Evolutionary conservation across 805 yeast species (phyloP).

Genomic region (Metschnikowia chrysomelidarum): DNA sequence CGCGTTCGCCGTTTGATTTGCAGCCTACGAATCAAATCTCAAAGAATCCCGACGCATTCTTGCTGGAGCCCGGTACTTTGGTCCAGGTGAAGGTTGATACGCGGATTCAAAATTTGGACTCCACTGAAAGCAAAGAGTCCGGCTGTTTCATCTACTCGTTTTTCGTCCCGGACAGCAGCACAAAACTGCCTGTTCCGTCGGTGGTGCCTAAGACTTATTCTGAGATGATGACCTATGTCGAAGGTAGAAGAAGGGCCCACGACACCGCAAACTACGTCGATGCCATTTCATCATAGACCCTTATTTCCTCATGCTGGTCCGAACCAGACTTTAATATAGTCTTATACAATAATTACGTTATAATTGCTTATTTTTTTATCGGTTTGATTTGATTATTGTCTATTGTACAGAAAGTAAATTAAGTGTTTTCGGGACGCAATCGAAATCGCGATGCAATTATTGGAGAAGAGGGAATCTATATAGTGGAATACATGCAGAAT

Average conservation of each 20-base stretch:
- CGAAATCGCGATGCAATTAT: slow-evolving; percentile 2
- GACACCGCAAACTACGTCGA: slow-evolving; percentile 71
- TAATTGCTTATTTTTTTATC: not conserved
- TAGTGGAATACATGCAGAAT: slow-evolving; percentile 5
- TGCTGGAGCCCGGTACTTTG: slow-evolving; percentile 78
- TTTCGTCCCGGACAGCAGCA: slow-evolving; percentile 67
- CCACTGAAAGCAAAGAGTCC: slow-evolving; percentile 61
- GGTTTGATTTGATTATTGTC: no score
- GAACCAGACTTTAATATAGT: not conserved
- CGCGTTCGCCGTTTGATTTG: slow-evolving; percentile 42
- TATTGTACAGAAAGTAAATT: slow-evolving; percentile 1
- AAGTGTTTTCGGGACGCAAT: not conserved
- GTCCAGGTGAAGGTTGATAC: slow-evolving; percentile 90
- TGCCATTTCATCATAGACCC: slow-evolving; percentile 23
- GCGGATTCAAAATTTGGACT: slow-evolving; percentile 64
- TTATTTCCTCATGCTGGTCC: not conserved
- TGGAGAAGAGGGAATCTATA: not conserved
- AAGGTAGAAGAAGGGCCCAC: slow-evolving; percentile 85
- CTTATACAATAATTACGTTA: not conserved
- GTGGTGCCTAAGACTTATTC: slow-evolving; percentile 85
- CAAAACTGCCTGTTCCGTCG: slow-evolving; percentile 52
- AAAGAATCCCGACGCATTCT: slow-evolving; percentile 52
- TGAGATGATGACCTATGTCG: slow-evolving; percentile 90
- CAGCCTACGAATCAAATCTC: slow-evolving; percentile 58
- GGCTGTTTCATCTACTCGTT: slow-evolving; percentile 89